Base-by-base conservation (phyloP, 2,329 filamentous ascomycete genomes). In the Pseudogymnoascus sp. region DNA sequence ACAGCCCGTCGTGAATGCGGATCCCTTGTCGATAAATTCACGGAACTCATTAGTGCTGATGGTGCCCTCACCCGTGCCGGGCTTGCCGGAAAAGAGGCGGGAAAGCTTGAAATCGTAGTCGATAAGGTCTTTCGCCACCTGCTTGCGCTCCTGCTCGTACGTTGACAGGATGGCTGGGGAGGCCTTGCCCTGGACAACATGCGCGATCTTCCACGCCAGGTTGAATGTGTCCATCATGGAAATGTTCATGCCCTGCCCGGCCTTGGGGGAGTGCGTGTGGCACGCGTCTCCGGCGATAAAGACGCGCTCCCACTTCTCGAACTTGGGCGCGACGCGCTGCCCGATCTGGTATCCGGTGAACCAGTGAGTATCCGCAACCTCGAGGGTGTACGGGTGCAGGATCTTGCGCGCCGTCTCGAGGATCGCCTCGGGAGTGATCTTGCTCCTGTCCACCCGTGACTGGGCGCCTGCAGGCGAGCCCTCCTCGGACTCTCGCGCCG, bases 41-140 rank as follows among this genome's bases (percentile, higher is more conserved):
- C 85, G 84, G 75, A 88, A 87, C 35, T 81, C 82, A 0, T 80
- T 77, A 81, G 87, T 83, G 88, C 89, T 21, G 83, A 33, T 84
- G 59, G 84, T 80, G 5, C 92, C 86, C 72, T 91, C 89, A 63
- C 81, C 82, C 6, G 86, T 85, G 0, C 85, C 86, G 0, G 89
- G 88, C 12, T 85, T 84, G 14, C 88, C 83, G 10, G 90, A 95
- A 77, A 96, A 96, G n/a, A 96, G 81, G 71, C 90, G 90, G 60
- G 91, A 89, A 72, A 95, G 96, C 70, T 85, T 86, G 72, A 90
- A 87, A 74, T 96, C 91, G 71, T 96, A 96, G 72, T 87, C 80
- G 10, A 96, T 81, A 0, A 96, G 81, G 5, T 83, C 88, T 75
- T 95, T 88, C 7, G 92, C 92, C 40, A 93, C 88, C 63, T 87